Evolutionary conservation across 768 basidiomycete species (phyloP), one percentile per base, ranked within the genome.

Genomic region (Cyclocybe cylindracea): DNA sequence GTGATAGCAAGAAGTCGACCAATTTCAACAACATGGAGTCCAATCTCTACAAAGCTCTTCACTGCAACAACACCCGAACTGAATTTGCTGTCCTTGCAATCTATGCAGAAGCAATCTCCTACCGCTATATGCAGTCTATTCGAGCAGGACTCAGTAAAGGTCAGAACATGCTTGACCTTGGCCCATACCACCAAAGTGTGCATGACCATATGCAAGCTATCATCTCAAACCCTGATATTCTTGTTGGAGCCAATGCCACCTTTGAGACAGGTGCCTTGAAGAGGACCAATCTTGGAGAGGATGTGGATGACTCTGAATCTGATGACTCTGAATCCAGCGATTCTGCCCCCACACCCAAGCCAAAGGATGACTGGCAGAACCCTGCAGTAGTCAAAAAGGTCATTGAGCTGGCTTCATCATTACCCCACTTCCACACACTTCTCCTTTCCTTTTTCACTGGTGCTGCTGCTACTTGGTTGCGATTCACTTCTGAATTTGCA

Each of bases 81-180:
- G 70, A 72, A 43, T 57, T 74, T 8, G 54, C 46, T 33, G 64
- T 57, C 10, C 35, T 70, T 10, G 50, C 54, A 2, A 14, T 69
- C 0, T 71, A 69, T 47, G 13, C 51, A n/a, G 56, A 67, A 44
- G 44, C 56, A n/a, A 51, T 73, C 34, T 57, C 53, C 6, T 47
- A 63, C 44, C 69, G 67, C 1, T 70, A 68, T 48, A 59, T 73
- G 55, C 43, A 48, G 10, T n/a, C 19, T 6, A 61, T 70, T 24
- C 61, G 61, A 5, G 58, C 50, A 7, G 39, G 56, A n/a, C 41
- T 10, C 10, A 19, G n/a, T 8, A 44, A 40, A 19, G 36, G n/a
- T 8, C n/a, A 41, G 29, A 70, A 69, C 51, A 38, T 61, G 1
- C 55, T 70, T 3, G 56, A 67, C 40, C 62, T 70, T 10, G 66